Evolutionary conservation across 371 early-diverging fungal species (phyloP), one percentile per base, ranked within the genome.

Genomic region (Mucor indicus): DNA sequence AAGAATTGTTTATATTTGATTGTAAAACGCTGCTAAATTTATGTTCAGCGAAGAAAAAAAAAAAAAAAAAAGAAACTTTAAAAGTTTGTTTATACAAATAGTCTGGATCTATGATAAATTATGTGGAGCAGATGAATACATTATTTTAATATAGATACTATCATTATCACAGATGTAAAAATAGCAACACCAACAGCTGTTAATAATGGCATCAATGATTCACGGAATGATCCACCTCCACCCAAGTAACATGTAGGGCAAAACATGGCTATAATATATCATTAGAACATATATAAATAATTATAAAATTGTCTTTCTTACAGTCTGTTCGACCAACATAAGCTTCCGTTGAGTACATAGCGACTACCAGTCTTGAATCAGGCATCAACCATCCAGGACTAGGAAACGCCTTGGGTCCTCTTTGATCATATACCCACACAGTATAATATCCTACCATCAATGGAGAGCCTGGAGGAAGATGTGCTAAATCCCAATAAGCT

Each of bases 361-460:
- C 75, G 4, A 75, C 60, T 0, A 67, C 59, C 24, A 75, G 27
- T 27, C 66, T 46, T 7, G 63, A 60, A 42, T 75, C 71, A 9
- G 75, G 75, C 71, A 68, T 67, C 2, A 75, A 50, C 69, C 71
- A 70, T 8, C 75, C 75, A 24, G 68, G 66, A 35, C 71, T 70
- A 38, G 71, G 71, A 9, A 61, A 65, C 3, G 69, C 75, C 27
- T 64, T 70, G 9, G 69, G 69, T 0, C 75, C 75, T 44, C 75
- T 59, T 27, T 75, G 75, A 49, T 75, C 75, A 38, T 70, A 68
- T 1, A 75, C 64, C 55, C 58, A 61, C 0, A 75, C 68, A 1
- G 75, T 75, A 44, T 68, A 75, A 20, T 61, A 75, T 3, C 71
- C 75, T n/a, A 68, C 70, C 67, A 70, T 66, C 30, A 75, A 40